Conservation (phyloP, 2,329 filamentous ascomycete species). For the Periconia digitata region DNA sequence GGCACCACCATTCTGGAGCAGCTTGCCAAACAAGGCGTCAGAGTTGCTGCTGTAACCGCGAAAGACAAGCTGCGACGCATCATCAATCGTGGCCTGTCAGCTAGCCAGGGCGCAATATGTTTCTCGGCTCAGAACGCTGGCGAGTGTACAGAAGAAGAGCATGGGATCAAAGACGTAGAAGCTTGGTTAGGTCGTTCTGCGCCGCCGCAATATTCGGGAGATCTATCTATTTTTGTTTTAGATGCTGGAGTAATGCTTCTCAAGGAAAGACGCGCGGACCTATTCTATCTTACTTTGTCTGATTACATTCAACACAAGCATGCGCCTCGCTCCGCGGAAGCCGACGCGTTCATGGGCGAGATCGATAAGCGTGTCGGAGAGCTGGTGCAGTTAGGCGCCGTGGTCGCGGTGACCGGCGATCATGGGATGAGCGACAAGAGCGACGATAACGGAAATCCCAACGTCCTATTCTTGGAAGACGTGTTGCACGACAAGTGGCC, state of each 20-base stretch:
- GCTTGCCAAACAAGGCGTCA: slow-evolving; percentile 43
- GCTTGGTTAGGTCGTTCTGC: slow-evolving; percentile 41
- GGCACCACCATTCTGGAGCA: slow-evolving; percentile 48
- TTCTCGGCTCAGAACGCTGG: slow-evolving; percentile 44
- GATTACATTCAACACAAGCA: slow-evolving; percentile 52
- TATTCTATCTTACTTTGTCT: slow-evolving; percentile 49
- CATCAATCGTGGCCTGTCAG: slow-evolving; percentile 36
- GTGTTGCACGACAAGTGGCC: slow-evolving; percentile 37
- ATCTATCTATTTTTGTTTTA: slow-evolving; percentile 49
- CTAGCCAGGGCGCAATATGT: slow-evolving; percentile 38
- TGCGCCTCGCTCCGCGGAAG: slow-evolving; percentile 39
- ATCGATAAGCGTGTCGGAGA: slow-evolving; percentile 40
- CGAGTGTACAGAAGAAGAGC: slow-evolving; percentile 32
- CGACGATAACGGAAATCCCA: slow-evolving; percentile 29
- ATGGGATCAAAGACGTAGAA: slow-evolving; percentile 42
- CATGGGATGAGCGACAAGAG: slow-evolving; percentile 50
- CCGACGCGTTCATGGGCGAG: slow-evolving; percentile 42
- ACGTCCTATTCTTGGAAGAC: slow-evolving; percentile 47
- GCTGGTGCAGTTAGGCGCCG: slow-evolving; percentile 38
- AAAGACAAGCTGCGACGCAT: slow-evolving; percentile 51
- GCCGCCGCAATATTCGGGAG: slow-evolving; percentile 47
- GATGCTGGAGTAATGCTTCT: slow-evolving; percentile 49
- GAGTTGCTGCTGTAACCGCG: slow-evolving; percentile 48
- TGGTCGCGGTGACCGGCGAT: slow-evolving; percentile 47
- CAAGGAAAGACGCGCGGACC: slow-evolving; percentile 42